Base-by-base conservation (phyloP, 331 rosid genomes). In the Saraca asoca region DNA sequence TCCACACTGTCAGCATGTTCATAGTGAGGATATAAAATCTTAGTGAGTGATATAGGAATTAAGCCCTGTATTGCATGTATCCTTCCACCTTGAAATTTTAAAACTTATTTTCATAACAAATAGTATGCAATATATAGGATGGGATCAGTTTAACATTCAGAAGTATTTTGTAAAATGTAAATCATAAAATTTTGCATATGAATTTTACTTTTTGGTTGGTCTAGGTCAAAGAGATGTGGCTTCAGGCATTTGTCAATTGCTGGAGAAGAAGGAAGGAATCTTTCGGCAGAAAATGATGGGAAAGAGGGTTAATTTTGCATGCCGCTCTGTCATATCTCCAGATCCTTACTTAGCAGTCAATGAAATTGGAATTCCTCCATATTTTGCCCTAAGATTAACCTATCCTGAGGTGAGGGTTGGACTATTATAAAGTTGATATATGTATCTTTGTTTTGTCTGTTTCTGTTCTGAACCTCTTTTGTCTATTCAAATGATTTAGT, bases 251-350 rank as follows among this genome's bases (percentile, higher is more conserved):
- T 81, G 91, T 78, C 98, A 93, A 80, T 74, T 93, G 80, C 79
- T 93, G 76, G 97, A 93, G 75, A 93, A 93, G 87, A 93, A 93
- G 75, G 98, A 87, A 70, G 98, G 98, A 68, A 65, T 93, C 70
- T 93, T 93, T 72, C 96, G 98, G 59, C 98, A 93, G 83, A 93
- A 93, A 82, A 93, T 93, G 98, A 93, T 93, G 98, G 97, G 97
- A 48, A 93, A 93, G 86, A 86, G 98, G 72, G 98, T 93, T 73
- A 93, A 93, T 81, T 88, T 70, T 84, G 96, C 98, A 5, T 90
- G 98, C 64, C 96, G 98, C 58, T 90, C 98, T 74, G 98, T 93
- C 82, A 93, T 93, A 74, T 93, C 98, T 6, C 98, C 97, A 0
- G 98, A 90, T 86, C 97, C 98, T 37, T 93, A 93, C 70, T 85